Percentiles rank a stretch among this genome's conserved stretches.
Evolutionary conservation across 129 eudicot genomes (phyloP).

Genomic region (Erigeron canadensis): DNA sequence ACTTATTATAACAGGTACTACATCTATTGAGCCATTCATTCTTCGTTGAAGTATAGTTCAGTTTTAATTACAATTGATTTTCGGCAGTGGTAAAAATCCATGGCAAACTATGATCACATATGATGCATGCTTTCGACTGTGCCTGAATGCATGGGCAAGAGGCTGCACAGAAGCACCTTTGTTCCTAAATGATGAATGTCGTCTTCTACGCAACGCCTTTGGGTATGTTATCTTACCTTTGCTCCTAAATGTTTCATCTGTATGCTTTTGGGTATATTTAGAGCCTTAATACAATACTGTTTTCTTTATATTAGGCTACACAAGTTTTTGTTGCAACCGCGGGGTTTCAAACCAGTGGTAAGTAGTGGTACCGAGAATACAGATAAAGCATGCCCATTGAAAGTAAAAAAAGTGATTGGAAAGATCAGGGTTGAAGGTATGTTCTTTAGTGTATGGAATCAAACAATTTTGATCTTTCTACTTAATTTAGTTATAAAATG

Average conservation of each 20-base stretch:
- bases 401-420: conserved; percentile 69
- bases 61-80: conserved; percentile 13
- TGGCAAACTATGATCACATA: conserved; percentile 85
- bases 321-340: conserved; percentile 77
- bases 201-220: conserved; percentile 73
- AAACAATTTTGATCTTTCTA: background rate
- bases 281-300: conserved; percentile 1
- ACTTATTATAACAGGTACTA: conserved; percentile 52
- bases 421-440: conserved; percentile 91
- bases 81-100: conserved; percentile 78
- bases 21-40: background rate
- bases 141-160: conserved; percentile 87
- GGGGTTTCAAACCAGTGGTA: conserved; percentile 53
- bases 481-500: background rate
- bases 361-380: conserved; percentile 35
- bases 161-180: conserved; percentile 88
- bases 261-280: background rate
- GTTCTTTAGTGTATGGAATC: background rate
- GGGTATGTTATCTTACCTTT: conserved; percentile 52
- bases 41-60: conserved; percentile 6
- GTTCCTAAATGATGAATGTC: conserved; percentile 80
- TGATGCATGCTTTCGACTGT: conserved; percentile 89
- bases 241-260: background rate
- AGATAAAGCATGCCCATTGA: conserved; percentile 57
- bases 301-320: conserved; percentile 49